Conservation (phyloP, 306 rosid species). For the Delonix regia region DNA sequence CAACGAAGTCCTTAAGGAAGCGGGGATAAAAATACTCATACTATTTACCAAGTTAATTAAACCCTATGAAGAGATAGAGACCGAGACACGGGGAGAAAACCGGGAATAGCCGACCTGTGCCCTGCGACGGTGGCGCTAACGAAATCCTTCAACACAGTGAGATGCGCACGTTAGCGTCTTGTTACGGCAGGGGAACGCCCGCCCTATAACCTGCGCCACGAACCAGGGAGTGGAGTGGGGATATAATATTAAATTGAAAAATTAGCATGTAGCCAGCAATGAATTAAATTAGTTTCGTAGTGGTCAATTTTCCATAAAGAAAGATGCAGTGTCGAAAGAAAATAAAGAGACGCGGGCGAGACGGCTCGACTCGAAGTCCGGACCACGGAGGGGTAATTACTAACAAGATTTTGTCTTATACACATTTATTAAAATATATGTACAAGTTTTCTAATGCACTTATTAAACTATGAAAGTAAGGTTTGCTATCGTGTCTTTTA, state of each 20-base stretch:
- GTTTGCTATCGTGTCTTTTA: too few relatives aligned
- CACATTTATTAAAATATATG: too few relatives aligned
- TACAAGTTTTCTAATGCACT: too few relatives aligned
- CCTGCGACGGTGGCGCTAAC: constrained; percentile 32
- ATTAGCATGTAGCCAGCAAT: neutral
- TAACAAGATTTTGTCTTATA: neutral
- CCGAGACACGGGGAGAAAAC: neutral
- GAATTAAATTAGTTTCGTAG: neutral
- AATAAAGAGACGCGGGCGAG: too few relatives aligned
- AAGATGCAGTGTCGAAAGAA: too few relatives aligned
- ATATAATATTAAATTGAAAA: neutral
- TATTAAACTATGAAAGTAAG: too few relatives aligned
- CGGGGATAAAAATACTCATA: constrained; percentile 24
- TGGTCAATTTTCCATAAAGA: neutral
- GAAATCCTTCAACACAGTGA: constrained; percentile 39
- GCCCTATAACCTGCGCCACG: constrained; percentile 53
- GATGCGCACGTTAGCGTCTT: constrained; percentile 57
- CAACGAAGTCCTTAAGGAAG: constrained; percentile 12
- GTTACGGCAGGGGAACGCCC: constrained; percentile 27
- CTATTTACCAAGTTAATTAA: constrained; percentile 36
- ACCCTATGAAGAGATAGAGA: constrained; percentile 28
- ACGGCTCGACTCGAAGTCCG: too few relatives aligned
- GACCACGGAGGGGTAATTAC: too few relatives aligned
- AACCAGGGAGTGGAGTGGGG: neutral
- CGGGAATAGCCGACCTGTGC: constrained; percentile 40